phyloP scores from a whole-genome alignment of 306 rosid genomes.

The Betula pendula region DNA sequence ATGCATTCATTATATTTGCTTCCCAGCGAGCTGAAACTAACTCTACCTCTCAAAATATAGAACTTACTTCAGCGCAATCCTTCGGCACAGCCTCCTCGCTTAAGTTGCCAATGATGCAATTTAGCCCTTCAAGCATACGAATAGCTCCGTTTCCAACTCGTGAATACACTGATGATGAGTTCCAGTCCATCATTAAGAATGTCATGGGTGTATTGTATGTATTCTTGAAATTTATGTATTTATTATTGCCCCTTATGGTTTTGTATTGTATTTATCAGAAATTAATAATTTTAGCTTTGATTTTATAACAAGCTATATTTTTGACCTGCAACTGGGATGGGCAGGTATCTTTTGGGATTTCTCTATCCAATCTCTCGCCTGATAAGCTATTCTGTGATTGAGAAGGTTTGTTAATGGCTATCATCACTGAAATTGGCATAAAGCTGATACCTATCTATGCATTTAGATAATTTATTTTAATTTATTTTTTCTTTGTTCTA shows the following conservation, averaged over 20 bases:
- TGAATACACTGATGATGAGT: conserved; percentile 92
- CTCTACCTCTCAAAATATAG: conserved; percentile 31
- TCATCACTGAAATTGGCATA: conserved; percentile 19
- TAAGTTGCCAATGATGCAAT: conserved; percentile 55
- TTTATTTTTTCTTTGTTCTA: background rate
- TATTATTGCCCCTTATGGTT: conserved; percentile 16
- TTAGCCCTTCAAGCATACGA: conserved; percentile 70
- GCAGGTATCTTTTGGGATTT: conserved; percentile 93
- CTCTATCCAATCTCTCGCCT: conserved; percentile 90
- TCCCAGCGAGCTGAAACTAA: conserved; percentile 63
- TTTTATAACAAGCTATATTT: conserved; percentile 26
- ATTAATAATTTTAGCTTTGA: conserved; percentile 20
- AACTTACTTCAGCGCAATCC: conserved; percentile 39
- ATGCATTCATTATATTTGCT: conserved; percentile 77
- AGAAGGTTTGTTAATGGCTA: conserved; percentile 65
- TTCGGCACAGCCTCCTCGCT: conserved; percentile 35
- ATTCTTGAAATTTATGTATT: conserved; percentile 16
- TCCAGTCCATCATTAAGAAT: conserved; percentile 81
- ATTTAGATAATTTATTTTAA: conserved; percentile 3
- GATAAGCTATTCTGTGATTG: conserved; percentile 85
- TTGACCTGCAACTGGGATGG: conserved; percentile 35
- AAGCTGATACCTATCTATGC: conserved; percentile 28
- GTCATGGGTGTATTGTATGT: conserved; percentile 94
- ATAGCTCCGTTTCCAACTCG: conserved; percentile 93
- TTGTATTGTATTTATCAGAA: conserved; percentile 1